Evolutionary conservation across 1,284 basidiomycete genomes (phyloP).

Genomic region (Apiotrichum akiyoshidainum): DNA sequence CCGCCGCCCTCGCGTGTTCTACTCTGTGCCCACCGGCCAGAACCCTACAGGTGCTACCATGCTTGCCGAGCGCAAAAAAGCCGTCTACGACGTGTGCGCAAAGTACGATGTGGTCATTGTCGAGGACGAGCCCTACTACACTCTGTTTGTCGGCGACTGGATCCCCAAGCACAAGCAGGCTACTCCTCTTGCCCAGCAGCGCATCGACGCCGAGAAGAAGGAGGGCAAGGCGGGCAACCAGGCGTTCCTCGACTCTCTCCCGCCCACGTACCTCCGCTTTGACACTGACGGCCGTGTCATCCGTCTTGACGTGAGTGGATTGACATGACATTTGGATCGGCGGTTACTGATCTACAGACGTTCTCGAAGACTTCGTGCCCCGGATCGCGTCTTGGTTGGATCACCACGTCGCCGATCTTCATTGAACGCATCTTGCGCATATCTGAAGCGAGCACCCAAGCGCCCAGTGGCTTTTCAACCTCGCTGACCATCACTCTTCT

Average conservation of each 20-base stretch:
- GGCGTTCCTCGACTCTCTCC: conserved; percentile 52
- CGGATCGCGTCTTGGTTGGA: conserved; percentile 73
- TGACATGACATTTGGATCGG: no score
- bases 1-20: conserved; percentile 61
- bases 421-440: conserved; percentile 71
- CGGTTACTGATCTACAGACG: conserved; percentile 42
- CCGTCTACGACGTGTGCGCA: conserved; percentile 72
- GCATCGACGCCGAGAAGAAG: conserved; percentile 37
- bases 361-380: conserved; percentile 80
- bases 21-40: conserved; percentile 58
- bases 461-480: conserved; percentile 65
- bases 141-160: conserved; percentile 51
- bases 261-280: conserved; percentile 66
- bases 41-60: conserved; percentile 73
- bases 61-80: conserved; percentile 65
- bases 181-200: conserved; percentile 46
- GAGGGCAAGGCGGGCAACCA: conserved; percentile 43
- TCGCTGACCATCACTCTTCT: conserved; percentile 64
- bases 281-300: conserved; percentile 49
- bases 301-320: conserved; percentile 48
- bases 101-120: conserved; percentile 73
- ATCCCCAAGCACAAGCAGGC: conserved; percentile 6
- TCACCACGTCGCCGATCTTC: conserved; percentile 56
- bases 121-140: conserved; percentile 80
- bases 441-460: conserved; percentile 68